Base-by-base conservation (phyloP, 2,329 filamentous ascomycete genomes). In the Fusarium sp. region DNA sequence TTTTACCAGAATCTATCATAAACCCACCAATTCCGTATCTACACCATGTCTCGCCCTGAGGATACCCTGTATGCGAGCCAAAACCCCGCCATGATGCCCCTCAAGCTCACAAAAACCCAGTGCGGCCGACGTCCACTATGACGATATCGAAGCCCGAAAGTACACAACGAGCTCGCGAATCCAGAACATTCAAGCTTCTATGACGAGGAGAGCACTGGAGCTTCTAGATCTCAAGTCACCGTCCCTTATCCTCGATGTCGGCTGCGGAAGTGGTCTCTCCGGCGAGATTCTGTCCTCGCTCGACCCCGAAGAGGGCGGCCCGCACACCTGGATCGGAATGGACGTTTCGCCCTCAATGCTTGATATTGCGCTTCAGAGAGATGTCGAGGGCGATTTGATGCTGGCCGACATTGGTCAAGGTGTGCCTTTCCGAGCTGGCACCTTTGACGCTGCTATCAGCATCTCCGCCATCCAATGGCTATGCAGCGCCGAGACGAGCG, bases 381-480 rank as follows among this genome's bases (percentile, higher is more conserved):
- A 97, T 64, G 94, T 96, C 0, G 94, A 97, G 66, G 96, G 96
- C 3, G 96, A 99, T 78, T 83, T 99, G n/a, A 86, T 99, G 74
- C 89, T 99, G 1, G 94, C 94, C 4, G 96, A 99, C 77, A 97
- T 98, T 53, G 96, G 96, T 0, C 96, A 99, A 78, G 96, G 96
- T 2, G 90, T 99, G 0, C 96, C 96, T 0, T 99, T 99, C 79
- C 91, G 96, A 15, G 89, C 96, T 0, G 96, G 96, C 34, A 90
- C 91, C 0, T 99, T 99, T 78, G 96, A 99, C 79, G 96, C 95
- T 0, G 96, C 96, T 23, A 94, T 99, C 74, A 94, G 91, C 76
- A 98, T 99, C 78, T 94, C 90, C 73, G 96, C 96, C 1, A 92
- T 99, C n/a, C 96, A 99, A 81, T 99, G 96, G 96, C 86, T 99